Percentiles rank a stretch among this genome's conserved stretches.
These are phyloP conservation scores for Phylloboletellus chloephorus DNA, from an alignment of 1,284 basidiomycete genomes.

Conservation along the genomic window DNA sequence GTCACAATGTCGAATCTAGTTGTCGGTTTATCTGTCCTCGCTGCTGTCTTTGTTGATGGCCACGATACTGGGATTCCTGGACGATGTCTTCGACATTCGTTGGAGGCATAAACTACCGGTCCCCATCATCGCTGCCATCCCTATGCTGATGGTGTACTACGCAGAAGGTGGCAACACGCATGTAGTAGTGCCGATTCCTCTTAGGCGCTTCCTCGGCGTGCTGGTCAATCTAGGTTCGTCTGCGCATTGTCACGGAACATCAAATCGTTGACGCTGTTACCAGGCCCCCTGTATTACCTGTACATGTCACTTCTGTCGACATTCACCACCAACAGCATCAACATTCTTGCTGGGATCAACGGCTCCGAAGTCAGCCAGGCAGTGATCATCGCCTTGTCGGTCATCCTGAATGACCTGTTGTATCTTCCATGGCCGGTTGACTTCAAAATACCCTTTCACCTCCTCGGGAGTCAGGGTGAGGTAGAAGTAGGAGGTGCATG, in stretches of 20 bases:
- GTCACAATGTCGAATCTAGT: conserved; percentile 38
- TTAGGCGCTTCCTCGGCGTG: conserved; percentile 66
- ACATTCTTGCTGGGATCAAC: conserved; percentile 97
- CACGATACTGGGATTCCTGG: conserved; percentile 91
- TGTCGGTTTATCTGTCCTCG: conserved; percentile 90
- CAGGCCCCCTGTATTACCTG: conserved; percentile 91
- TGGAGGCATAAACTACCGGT: conserved; percentile 99
- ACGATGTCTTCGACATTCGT: conserved; percentile 97
- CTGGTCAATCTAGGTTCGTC: conserved; percentile 82
- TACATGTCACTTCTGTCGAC: conserved; percentile 97
- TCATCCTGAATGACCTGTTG: conserved; percentile 88
- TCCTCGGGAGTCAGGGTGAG: conserved; percentile 60
- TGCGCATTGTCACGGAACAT: not conserved
- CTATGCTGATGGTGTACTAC: conserved; percentile 93
- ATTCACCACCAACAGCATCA: conserved; percentile 97
- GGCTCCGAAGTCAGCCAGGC: conserved; percentile 95
- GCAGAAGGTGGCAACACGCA: conserved; percentile 90
- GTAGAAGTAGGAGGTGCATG: conserved; percentile 71
- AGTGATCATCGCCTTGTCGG: conserved; percentile 85
- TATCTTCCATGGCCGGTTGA: conserved; percentile 82
- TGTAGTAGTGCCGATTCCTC: conserved; percentile 87
- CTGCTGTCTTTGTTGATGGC: conserved; percentile 88
- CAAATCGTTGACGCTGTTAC: conserved; percentile 9
- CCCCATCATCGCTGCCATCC: conserved; percentile 91
- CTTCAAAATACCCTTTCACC: conserved; percentile 63